Base-by-base conservation (phyloP, 2,329 filamentous ascomycete species). In the Colletotrichum falcatum region DNA sequence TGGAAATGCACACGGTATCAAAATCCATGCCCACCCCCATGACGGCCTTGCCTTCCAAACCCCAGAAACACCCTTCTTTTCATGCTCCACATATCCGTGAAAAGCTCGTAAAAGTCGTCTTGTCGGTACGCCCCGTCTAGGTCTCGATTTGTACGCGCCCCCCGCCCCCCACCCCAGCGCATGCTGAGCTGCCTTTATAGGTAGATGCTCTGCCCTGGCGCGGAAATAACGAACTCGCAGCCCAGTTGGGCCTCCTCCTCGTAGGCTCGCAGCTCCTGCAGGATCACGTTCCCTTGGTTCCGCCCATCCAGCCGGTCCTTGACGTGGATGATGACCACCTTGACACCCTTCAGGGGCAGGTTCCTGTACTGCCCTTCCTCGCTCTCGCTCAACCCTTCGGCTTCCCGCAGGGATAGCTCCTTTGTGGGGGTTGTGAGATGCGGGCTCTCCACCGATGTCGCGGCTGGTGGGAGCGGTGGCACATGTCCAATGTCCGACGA, bases 291-390 rank as follows among this genome's bases (percentile, higher is more conserved):
- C 0, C 81, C 44, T 84, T 87, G 2, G 87, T 89, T 58, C 83
- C 89, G 88, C 0, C 90, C 93, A 77, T 97, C 94, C 11, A 98
- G 83, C 28, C 88, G 91, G 74, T 98, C 95, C 79, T 99, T 99
- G 77, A 98, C 89, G 78, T 99, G 96, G 46, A 98, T 98, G 65
- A 98, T 89, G 60, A 98, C 90, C 1, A 99, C 85, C 73, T 90
- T 92, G 35, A 98, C 78, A 0, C 94, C 94, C 62, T 86, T 83
- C 5, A 99, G 84, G 8, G 90, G 90, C 12, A n/a, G 70, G 51
- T 61, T 62, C 42, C 37, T 18, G 51, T 23, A n/a, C n/a, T 66
- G 30, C 28, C 67, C 67, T 14, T 70, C 67, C 23, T 70, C 67
- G n/a, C 46, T 49, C 33, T 70, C 69, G 59, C 69, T 70, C 44